Evolutionary conservation across 73 alveolate species (phyloP).

Genomic region (Paramecium sexaurelia): DNA sequence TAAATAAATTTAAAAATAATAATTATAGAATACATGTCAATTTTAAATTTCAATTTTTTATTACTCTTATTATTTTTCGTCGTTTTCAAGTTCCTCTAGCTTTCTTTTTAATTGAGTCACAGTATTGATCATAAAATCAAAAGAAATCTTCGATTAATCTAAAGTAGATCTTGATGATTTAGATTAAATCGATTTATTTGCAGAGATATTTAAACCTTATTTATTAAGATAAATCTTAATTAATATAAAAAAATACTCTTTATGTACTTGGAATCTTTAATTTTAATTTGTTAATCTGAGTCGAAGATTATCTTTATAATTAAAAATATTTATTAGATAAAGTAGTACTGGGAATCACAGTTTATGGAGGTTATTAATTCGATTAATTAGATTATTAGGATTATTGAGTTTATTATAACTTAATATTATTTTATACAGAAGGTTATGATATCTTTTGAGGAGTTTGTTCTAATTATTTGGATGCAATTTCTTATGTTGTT

Average conservation of each 20-base stretch:
- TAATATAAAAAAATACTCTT: not conserved
- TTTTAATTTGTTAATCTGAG: not conserved
- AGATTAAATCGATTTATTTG: not conserved
- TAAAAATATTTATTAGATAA: not conserved
- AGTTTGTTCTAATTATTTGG: not conserved
- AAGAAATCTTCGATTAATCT: conserved; percentile 12
- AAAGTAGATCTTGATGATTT: conserved; percentile 33
- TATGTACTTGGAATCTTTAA: not conserved
- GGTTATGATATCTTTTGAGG: not conserved
- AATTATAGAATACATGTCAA: not conserved
- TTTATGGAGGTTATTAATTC: not conserved
- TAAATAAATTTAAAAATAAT: not conserved
- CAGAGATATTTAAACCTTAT: conserved; percentile 4
- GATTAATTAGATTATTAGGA: not conserved
- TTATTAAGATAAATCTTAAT: not conserved
- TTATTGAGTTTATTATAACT: not conserved
- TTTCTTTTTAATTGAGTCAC: not conserved
- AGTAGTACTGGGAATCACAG: not conserved
- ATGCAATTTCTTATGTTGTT: not conserved
- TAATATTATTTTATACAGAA: not conserved
- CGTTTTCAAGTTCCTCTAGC: not conserved
- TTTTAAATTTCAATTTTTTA: not conserved
- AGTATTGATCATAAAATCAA: conserved; percentile 15
- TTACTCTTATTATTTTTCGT: not conserved
- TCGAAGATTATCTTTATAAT: not conserved